Base-by-base conservation (phyloP, 768 basidiomycete genomes). In the Termitomyces sp. region DNA sequence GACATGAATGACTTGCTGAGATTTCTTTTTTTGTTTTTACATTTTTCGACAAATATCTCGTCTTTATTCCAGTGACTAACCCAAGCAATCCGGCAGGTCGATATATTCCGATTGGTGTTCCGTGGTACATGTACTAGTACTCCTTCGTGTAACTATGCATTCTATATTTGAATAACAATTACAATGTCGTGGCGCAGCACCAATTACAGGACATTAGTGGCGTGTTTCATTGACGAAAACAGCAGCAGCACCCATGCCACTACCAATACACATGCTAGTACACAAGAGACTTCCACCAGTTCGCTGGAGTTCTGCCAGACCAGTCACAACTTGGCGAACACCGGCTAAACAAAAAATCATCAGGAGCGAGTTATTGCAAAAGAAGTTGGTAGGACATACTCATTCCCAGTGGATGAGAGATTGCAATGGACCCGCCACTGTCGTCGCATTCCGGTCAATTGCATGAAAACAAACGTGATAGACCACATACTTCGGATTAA, bases 1-100 rank as follows among this genome's bases (percentile, higher is more conserved):
- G 89, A 90, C 89, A 91, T 92, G 70, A 85, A 85, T 84, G 84
- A 81, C 80, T 85, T 82, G 79, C 86, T 91, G 90, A 91, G 84
- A 86, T 66, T 79, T 77, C 76, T 76, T 73, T 68, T 79, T 76
- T 64, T 57, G 59, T 39, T 56, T 34, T 56, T 7, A 7, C 30
- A 30, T 30, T 51, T 46, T 24, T 52, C 51, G 3, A 44, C 51
- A 52, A 45, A 18, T 5, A 26, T 13, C 53, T 43, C 32, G 30
- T 27, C 40, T 26, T 48, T 46, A 14, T 1, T 34, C 5, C 37
- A 43, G 22, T 27, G 36, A 16, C 56, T 63, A 13, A 60, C 43
- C 36, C 16, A 33, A 30, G 22, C 57, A 34, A n/a, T n/a, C 22
- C 33, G 32, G 4, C 47, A 50, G 49, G 53, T 52, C 33, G 14